Evolutionary conservation across 495 filamentous ascomycete species (phyloP), one percentile per base, ranked within the genome.

Genomic region (Hypoxylon rickii): DNA sequence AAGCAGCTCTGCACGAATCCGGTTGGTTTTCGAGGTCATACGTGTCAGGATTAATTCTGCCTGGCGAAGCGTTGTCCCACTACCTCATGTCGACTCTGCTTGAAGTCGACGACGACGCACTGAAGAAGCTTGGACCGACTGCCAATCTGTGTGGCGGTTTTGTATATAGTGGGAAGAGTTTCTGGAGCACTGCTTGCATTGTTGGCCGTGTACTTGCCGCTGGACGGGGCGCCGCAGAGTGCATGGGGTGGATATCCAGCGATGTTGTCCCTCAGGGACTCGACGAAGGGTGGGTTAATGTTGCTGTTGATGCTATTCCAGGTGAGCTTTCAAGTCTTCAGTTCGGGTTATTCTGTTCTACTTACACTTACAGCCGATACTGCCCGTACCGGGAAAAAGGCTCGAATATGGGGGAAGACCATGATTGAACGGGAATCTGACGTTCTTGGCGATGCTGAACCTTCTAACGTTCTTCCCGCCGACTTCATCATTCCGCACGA

Each of bases 21-120:
- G 90, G 90, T n/a, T 96, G 90, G 90, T 79, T 94, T 13, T 89
- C 86, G 13, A 84, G 88, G 51, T 87, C 83, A 22, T 94, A 88
- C 71, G 73, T 93, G 11, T 88, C 87, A 3, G 90, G 89, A 5
- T 75, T 96, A 18, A 82, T 94, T 32, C 70, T 94, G 20, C 90
- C 90, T 0, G 90, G 90, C 1, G 87, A 91, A 66, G 69, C 76
- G 0, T 76, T 91, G 33, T 80, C 79, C 21, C 88, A 94, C 61
- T 82, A 94, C 41, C 75, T 96, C 24, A 92, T 96, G 68, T 83
- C 85, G 1, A 87, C 89, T 0, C 52, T 94, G 16, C 64, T 96
- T 13, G 90, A 96, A 63, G 90, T 90, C 58, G 87, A 91, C 59
- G 66, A 76, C 3, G 73, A 82, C 12, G 89, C 86, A 21, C 72